Evolutionary conservation across 169 alveolate species (phyloP).

Genomic region (Fabrea salina): DNA sequence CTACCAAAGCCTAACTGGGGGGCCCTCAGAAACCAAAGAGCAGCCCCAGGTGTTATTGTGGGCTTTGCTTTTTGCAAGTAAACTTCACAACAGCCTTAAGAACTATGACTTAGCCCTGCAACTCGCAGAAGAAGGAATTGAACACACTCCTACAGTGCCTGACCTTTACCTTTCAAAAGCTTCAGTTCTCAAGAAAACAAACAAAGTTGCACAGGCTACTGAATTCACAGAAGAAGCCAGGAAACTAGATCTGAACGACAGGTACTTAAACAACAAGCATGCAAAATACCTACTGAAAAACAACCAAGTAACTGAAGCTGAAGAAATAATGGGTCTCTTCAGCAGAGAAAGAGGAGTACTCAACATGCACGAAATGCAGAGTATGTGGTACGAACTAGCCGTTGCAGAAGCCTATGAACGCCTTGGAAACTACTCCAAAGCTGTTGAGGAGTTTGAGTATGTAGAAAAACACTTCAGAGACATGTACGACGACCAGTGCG

Average conservation of each 20-base stretch:
- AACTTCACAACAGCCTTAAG: conserved; percentile 58
- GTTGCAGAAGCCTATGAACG: conserved; percentile 68
- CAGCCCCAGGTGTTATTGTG: conserved; percentile 24
- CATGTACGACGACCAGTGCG: conserved; percentile 87
- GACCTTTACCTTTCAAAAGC: conserved; percentile 77
- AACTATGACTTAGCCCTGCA: conserved; percentile 61
- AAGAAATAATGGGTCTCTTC: conserved; percentile 66
- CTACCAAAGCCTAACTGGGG: conserved; percentile 26
- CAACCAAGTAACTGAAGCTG: conserved; percentile 59
- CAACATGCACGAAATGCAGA: conserved; percentile 56
- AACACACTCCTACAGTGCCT: conserved; percentile 78
- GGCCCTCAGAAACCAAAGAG: not conserved
- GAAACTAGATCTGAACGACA: conserved; percentile 79
- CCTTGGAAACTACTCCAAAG: conserved; percentile 51
- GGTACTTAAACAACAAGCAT: conserved; percentile 78
- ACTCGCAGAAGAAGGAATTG: conserved; percentile 64
- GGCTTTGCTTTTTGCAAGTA: conserved; percentile 50
- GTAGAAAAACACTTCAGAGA: conserved; percentile 79
- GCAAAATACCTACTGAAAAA: conserved; percentile 62
- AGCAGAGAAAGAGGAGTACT: conserved; percentile 35
- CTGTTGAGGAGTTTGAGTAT: conserved; percentile 75
- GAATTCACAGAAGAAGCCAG: conserved; percentile 61
- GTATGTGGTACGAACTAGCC: conserved; percentile 84
- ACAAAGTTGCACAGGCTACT: conserved; percentile 57
- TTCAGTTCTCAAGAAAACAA: conserved; percentile 59